Base-by-base conservation (phyloP, 148 eudicot species). In the Mesembryanthemum crystallinum region DNA sequence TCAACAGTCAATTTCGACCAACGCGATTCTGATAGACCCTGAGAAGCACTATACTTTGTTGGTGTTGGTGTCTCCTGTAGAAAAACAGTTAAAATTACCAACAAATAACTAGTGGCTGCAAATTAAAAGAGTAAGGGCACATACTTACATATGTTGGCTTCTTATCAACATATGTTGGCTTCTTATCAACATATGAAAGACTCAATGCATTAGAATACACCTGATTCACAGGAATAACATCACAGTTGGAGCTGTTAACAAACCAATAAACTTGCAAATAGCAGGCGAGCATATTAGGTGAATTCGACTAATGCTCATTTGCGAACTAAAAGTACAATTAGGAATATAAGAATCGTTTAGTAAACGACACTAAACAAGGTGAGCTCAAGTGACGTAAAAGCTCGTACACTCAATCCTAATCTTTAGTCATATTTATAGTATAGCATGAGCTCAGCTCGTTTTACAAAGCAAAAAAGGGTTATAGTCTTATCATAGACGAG, bases 41-140 rank as follows among this genome's bases (percentile, higher is more conserved):
- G 97, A 29, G 90, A 82, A 54, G 79, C 64, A 33, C 77, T 74
- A 76, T 81, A 66, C 82, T 89, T 96, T 39, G 90, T 85, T 39
- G 98, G 97, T 15, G 97, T 89, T 14, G 99, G 99, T 55, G 97
- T 85, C 82, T 92, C 98, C 99, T 96, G 86, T 67, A 73, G 21
- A 77, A 74, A 39, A 21, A 64, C 4, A 66, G 5, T 64, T 14
- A 64, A 49, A 18, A 42, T 47, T 71, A 72, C 20, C 62, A 52
- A 71, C 37, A 70, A 55, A 51, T 37, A 73, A 11, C 51, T 27
- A 73, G 37, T 8, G 71, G 68, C 60, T 57, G 18, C 60, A 70
- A 71, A 59, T 52, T 21, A 43, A 37, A 79, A 35, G 47, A 77
- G 45, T 28, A 57, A 35, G 11, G 61, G 58, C 47, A 61, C 21